Evolutionary conservation across 306 rosid genomes (phyloP), one percentile per base, ranked within the genome.

Genomic region (Sicyos edulis): DNA sequence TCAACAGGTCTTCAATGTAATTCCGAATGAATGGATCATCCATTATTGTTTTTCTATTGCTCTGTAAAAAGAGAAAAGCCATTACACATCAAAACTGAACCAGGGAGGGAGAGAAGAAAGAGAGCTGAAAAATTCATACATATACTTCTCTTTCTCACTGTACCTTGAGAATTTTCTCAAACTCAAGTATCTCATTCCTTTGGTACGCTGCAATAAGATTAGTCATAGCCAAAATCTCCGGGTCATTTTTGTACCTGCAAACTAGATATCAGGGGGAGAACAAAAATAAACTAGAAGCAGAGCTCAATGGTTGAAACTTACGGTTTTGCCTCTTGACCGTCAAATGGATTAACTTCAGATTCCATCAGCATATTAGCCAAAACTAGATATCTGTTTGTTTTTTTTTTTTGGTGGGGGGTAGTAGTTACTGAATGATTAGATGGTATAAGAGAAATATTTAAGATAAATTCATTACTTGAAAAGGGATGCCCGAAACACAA

Each of bases 171-270:
- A 90, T 93, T 85, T 90, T 90, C 89, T 93, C 98, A 75, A 93
- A 93, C 77, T 93, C 98, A 78, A 93, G 82, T 77, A 93, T 93
- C 82, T 93, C 98, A 83, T 93, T 93, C 54, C 93, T 86, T 78
- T 93, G 98, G 83, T 88, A 93, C 13, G 98, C 97, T 74, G 98
- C 97, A 78, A 93, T 91, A 57, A 93, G 86, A 82, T 93, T 93
- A 82, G 98, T 93, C 98, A 93, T 93, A 7, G 96, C 98, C 86
- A 93, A 85, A 82, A 93, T 93, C 83, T 93, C 98, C 29, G 98
- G 96, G 78, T 93, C 98, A 78, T 88, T 93, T 91, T 93, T 90
- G 80, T 93, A 93, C 75, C 98, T 88, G 87, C 60, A 78, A 55
- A 76, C 51, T 62, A 79, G 71, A 70, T 70, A 76, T 70, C 53